Percentiles rank a stretch among this genome's conserved stretches.
Conservation (phyloP, 495 filamentous ascomycete genomes). For the Sabuloglossum arenarium region DNA sequence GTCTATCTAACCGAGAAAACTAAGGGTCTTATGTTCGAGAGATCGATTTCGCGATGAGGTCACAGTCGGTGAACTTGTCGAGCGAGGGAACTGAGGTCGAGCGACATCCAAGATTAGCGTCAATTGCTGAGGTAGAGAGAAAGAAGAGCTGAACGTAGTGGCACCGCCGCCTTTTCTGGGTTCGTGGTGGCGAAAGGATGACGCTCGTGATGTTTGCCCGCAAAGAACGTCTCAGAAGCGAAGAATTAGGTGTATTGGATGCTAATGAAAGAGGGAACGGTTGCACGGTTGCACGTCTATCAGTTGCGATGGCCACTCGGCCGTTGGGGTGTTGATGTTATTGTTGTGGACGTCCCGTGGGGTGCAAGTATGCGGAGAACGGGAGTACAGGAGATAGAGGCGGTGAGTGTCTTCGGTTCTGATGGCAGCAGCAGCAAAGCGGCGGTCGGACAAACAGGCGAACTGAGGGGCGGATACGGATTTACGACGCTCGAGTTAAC, state of each 20-base stretch:
- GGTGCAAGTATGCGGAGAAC: neutral
- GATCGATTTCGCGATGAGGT: no score
- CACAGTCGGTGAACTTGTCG: neutral
- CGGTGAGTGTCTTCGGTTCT: neutral
- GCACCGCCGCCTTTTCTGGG: neutral
- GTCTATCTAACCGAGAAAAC: neutral
- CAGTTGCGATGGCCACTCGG: neutral
- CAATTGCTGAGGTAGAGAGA: neutral
- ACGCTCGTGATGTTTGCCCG: neutral
- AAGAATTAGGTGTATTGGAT: neutral
- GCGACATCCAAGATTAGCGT: neutral
- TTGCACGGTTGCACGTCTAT: neutral
- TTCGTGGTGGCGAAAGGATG: neutral
- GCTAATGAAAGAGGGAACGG: neutral
- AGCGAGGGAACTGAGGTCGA: neutral
- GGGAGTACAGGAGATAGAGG: neutral
- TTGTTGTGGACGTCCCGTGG: neutral
- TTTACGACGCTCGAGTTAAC: slow-evolving; percentile 1
- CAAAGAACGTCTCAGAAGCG: slow-evolving; percentile 1
- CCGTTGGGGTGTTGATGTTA: neutral
- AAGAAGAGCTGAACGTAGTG: neutral
- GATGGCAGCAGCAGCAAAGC: neutral
- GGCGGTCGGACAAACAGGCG: neutral
- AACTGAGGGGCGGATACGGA: neutral
- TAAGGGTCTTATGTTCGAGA: neutral